Evolutionary conservation across 192 early-diverging fungal genomes (phyloP).

Genomic region (Backusella australiensis): DNA sequence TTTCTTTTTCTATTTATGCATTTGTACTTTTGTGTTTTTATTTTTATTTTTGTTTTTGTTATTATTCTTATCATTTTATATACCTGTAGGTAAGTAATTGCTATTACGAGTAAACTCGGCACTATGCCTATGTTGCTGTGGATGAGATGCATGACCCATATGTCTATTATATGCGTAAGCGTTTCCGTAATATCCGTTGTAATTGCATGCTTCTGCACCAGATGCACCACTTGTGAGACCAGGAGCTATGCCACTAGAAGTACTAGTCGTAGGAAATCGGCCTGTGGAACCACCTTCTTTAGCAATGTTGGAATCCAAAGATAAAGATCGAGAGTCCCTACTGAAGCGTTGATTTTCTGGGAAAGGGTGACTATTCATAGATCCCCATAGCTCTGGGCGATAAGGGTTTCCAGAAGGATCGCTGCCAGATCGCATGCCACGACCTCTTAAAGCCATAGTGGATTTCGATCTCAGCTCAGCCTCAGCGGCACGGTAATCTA

Average conservation of each 20-base stretch:
- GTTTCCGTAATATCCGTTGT: not conserved
- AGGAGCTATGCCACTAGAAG: not conserved
- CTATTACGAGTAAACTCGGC: conserved; percentile 7
- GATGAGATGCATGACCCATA: not conserved
- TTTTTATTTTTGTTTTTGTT: not conserved
- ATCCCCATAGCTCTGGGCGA: conserved; percentile 13
- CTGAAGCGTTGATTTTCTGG: conserved; percentile 1
- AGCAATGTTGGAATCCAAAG: conserved; percentile 12
- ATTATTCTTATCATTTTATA: not conserved
- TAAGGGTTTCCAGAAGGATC: conserved; percentile 10
- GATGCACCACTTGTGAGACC: not conserved
- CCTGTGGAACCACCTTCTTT: not conserved
- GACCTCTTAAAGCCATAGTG: conserved; percentile 5
- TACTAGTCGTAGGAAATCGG: not conserved
- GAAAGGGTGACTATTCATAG: not conserved
- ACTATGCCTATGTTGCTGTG: conserved; percentile 3
- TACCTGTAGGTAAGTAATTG: not conserved
- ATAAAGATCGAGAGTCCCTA: conserved; percentile 5
- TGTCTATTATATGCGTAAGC: not conserved
- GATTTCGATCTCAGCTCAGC: conserved; percentile 24
- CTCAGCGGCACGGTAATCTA: conserved; percentile 53
- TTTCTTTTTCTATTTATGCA: conserved; percentile 8
- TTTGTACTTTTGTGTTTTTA: not conserved
- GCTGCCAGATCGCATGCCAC: conserved; percentile 5
- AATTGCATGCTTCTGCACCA: not conserved